Evolutionary conservation across 2,329 filamentous ascomycete genomes (phyloP), one percentile per base, ranked within the genome.

Genomic region (Fusarium zealandicum): DNA sequence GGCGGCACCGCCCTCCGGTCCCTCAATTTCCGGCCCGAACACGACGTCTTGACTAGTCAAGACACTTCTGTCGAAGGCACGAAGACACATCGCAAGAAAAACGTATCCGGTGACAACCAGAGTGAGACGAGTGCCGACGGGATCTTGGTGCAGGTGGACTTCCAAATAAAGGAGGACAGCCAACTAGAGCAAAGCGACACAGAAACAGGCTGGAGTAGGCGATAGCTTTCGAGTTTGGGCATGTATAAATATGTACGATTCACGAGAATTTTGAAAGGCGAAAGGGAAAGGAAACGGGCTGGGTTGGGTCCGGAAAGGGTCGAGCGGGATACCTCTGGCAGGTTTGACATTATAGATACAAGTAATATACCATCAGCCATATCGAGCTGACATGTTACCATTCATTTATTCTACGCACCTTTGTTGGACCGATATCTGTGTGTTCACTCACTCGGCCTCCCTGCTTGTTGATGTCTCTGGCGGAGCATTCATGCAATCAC

Each of bases 111-210:
- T 20, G 65, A 66, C 38, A 60, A 64, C 20, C 57, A 64, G 42
- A 61, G 56, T 51, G 61, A 63, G 36, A 64, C 63, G 4, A 65
- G 67, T 11, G 54, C 63, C 0, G 70, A 73, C 31, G 72, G 70
- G 0, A 75, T 75, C 17, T 55, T 73, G 35, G 72, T 75, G 9
- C 65, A 70, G 37, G 67, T 75, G 31, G 73, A 73, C n/a, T 74
- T 75, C 47, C 63, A 69, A n/a, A 51, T 75, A 16, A 67, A 73
- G 18, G 70, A 75, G 22, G 58, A 63, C 36, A 42, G 6, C 18
- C 43, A 45, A n/a, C 40, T 41, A 16, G 31, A 28, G 12, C 59
- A 45, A 28, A 40, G 35, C 31, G 33, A 44, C 6, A 56, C 37
- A n/a, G 53, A 62, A 14, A 18, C 39, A 11, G 35, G 22, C 3